phyloP scores from a whole-genome alignment of 148 eudicot genomes.

The Salicornia ramosissima region DNA sequence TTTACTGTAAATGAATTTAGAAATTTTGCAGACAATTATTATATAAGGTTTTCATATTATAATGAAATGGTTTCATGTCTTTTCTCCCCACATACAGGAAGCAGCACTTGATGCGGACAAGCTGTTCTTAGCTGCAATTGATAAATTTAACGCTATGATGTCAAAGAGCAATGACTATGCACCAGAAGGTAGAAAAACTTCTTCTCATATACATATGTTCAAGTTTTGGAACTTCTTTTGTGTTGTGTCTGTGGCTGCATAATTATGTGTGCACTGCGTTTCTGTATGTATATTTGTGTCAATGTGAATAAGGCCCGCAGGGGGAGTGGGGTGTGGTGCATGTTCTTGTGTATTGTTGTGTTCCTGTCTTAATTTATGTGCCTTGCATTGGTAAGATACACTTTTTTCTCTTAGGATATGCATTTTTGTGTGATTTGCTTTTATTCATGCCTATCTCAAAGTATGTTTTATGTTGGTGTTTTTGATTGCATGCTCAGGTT shows the following conservation, averaged over 20 bases:
- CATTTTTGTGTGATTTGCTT: not conserved
- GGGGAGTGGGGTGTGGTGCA: not conserved
- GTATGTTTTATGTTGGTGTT: not conserved
- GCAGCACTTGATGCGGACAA: conserved; percentile 92
- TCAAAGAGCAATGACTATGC: conserved; percentile 72
- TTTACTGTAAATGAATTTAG: not conserved
- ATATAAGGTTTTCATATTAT: not conserved
- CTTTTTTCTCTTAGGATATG: not conserved
- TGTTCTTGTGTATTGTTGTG: not conserved
- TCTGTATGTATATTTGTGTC: not conserved
- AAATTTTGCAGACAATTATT: not conserved
- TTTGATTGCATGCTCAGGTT: not conserved
- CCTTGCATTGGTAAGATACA: not conserved
- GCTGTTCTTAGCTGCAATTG: conserved; percentile 87
- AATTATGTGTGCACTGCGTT: not conserved
- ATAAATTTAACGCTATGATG: conserved; percentile 97
- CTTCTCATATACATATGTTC: not conserved
- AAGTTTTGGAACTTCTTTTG: not conserved
- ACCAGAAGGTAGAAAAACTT: conserved; percentile 62
- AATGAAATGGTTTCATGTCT: not conserved
- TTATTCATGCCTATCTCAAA: not conserved
- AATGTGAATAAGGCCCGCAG: not conserved
- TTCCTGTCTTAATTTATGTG: not conserved
- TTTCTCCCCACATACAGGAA: conserved; percentile 40
- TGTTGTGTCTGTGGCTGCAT: not conserved